phyloP scores from a whole-genome alignment of 2,329 filamentous ascomycete species.

The Kalmusia sp. region DNA sequence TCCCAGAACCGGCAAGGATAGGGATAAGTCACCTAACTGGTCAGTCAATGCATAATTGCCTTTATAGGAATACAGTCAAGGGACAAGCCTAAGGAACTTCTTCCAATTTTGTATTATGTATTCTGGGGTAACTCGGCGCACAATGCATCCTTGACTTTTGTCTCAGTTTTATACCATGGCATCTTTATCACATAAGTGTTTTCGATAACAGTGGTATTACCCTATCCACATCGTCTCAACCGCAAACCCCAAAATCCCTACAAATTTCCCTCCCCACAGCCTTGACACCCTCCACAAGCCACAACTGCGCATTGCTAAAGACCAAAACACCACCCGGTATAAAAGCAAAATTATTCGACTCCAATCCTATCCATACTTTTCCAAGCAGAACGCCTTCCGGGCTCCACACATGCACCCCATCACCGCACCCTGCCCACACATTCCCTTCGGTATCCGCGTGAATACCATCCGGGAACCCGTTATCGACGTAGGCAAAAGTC shows the following conservation, averaged over 20 bases:
- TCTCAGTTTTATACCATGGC: too few relatives aligned
- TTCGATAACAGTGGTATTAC: too few relatives aligned
- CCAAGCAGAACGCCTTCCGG: constrained; percentile 58
- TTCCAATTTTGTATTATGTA: too few relatives aligned
- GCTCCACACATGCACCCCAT: constrained; percentile 64
- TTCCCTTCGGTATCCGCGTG: constrained; percentile 62
- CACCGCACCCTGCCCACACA: constrained; percentile 62
- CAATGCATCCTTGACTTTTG: too few relatives aligned
- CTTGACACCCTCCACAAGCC: constrained; percentile 44
- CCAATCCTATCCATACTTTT: constrained; percentile 63
- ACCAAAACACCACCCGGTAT: constrained; percentile 42
- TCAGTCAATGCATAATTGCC: too few relatives aligned
- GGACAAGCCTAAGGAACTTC: too few relatives aligned
- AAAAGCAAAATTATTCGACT: constrained; percentile 46
- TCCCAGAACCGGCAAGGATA: too few relatives aligned
- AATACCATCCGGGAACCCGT: constrained; percentile 66
- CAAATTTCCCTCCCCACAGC: constrained; percentile 44
- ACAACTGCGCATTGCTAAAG: constrained; percentile 44
- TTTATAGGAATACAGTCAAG: too few relatives aligned
- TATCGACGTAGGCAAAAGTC: constrained; percentile 63
- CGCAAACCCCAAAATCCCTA: constrained; percentile 39
- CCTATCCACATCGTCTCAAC: too few relatives aligned
- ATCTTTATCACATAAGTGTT: too few relatives aligned
- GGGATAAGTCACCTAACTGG: too few relatives aligned
- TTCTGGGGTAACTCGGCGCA: too few relatives aligned